phyloP scores from a whole-genome alignment of 345 rosid genomes.

The Ricinus communis region DNA sequence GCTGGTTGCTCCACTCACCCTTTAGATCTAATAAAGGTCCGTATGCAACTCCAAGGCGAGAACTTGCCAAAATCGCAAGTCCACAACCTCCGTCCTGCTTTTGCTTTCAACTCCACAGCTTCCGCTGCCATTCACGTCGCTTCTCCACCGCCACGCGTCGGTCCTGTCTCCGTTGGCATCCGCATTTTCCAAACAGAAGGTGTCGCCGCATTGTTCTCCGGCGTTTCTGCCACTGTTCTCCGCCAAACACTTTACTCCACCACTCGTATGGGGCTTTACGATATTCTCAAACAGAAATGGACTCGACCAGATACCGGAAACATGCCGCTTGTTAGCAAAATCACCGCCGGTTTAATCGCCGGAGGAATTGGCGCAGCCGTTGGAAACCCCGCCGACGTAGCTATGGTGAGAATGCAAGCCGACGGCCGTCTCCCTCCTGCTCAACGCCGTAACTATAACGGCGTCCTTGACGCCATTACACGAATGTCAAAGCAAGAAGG shows the following conservation, averaged over 20 bases:
- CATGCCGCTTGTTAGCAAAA: slow-evolving; percentile 56
- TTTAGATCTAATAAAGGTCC: slow-evolving; percentile 80
- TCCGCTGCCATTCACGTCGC: slow-evolving; percentile 28
- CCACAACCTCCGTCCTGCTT: slow-evolving; percentile 49
- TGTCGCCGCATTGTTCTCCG: slow-evolving; percentile 57
- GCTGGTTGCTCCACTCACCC: slow-evolving; percentile 88
- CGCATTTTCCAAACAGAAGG: slow-evolving; percentile 62
- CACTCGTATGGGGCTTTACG: slow-evolving; percentile 91
- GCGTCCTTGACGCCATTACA: slow-evolving; percentile 64
- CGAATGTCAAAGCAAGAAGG: slow-evolving; percentile 68
- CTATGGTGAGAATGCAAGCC: slow-evolving; percentile 88
- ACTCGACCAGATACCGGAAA: slow-evolving; percentile 48
- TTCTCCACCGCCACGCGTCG: slow-evolving; percentile 40
- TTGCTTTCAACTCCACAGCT: slow-evolving; percentile 50
- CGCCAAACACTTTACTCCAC: slow-evolving; percentile 81
- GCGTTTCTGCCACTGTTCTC: slow-evolving; percentile 82
- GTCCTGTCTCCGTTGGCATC: slow-evolving; percentile 59
- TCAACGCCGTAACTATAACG: slow-evolving; percentile 64
- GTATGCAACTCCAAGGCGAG: slow-evolving; percentile 86
- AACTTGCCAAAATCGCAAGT: slow-evolving; percentile 23
- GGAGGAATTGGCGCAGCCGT: slow-evolving; percentile 76
- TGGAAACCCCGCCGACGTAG: slow-evolving; percentile 83
- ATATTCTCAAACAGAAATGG: slow-evolving; percentile 63
- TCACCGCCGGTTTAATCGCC: slow-evolving; percentile 57
- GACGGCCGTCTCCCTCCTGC: slow-evolving; percentile 66